Evolutionary conservation across 176 grass and related monocot genomes (phyloP).

Genomic region (Musa schizocarpa): DNA sequence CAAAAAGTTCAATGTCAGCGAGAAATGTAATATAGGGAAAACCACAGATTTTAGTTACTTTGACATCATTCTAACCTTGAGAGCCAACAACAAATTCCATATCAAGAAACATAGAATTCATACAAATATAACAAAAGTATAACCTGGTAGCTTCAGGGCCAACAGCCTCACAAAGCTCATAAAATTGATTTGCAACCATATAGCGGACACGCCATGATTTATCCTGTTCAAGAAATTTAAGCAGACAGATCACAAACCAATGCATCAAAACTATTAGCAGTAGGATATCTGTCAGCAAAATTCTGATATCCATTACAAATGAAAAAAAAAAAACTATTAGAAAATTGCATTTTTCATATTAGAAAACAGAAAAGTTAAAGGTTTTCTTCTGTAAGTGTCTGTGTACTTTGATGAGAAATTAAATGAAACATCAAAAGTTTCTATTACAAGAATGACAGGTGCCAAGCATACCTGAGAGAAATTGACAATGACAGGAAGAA

Average conservation of each 20-base stretch:
- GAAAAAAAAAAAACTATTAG: no score
- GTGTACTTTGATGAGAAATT: not conserved
- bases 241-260: not conserved
- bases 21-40: no score
- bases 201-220: constrained; percentile 98
- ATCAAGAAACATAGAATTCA: not conserved
- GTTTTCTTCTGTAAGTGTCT: not conserved
- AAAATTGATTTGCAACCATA: constrained; percentile 98
- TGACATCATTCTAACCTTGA: not conserved
- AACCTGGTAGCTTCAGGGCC: constrained; percentile 81
- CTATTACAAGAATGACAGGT: not conserved
- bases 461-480: constrained; percentile 66
- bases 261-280: no score
- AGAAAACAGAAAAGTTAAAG: not conserved
- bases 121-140: not conserved
- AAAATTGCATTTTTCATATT: no score
- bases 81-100: not conserved
- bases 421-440: not conserved
- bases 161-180: constrained; percentile 89
- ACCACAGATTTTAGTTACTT: not conserved
- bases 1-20: not conserved
- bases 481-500: constrained; percentile 85
- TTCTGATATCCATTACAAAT: no score
- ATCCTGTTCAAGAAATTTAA: constrained; percentile 41
- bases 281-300: no score